Conservation (phyloP, 75 land plant genomes). For the Pinus tabuliformis region DNA sequence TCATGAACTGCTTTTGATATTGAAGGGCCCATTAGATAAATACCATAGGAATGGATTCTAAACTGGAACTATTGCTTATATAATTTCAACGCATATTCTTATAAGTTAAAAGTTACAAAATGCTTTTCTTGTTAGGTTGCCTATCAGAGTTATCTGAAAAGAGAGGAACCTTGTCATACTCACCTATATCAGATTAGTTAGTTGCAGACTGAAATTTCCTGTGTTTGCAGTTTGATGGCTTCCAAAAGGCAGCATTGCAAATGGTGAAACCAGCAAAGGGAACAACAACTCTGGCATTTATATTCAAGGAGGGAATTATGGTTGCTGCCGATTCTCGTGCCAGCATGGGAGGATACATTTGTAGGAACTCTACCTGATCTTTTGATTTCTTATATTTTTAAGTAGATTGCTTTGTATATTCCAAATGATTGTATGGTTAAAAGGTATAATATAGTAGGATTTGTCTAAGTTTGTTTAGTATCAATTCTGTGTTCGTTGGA, state of each 20-base stretch:
- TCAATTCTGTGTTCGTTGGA: too few relatives aligned
- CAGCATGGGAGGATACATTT: conserved; percentile 98
- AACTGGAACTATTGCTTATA: conserved; percentile 1
- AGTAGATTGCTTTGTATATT: conserved; percentile 77
- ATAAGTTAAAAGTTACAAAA: neutral
- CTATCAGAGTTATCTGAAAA: neutral
- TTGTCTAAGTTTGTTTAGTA: too few relatives aligned
- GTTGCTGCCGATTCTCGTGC: conserved; percentile 99
- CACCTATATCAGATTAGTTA: conserved; percentile 1
- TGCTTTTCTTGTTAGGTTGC: neutral
- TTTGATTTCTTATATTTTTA: conserved; percentile 16
- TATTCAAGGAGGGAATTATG: conserved; percentile 90
- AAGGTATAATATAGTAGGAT: conserved; percentile 87
- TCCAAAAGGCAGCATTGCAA: conserved; percentile 71
- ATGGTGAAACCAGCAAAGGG: conserved; percentile 96
- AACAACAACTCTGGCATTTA: conserved; percentile 92
- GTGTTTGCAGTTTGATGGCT: conserved; percentile 75
- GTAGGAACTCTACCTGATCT: conserved; percentile 24
- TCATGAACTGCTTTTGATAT: neutral
- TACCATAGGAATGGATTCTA: neutral
- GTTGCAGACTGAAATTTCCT: conserved; percentile 7
- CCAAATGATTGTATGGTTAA: conserved; percentile 79
- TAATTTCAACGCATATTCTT: neutral
- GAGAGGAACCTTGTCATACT: neutral
- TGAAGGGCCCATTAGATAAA: neutral